Percentiles rank a stretch among this genome's conserved stretches.
phyloP scores from a whole-genome alignment of 306 rosid genomes.

The Lithocarpus polystachyus region DNA sequence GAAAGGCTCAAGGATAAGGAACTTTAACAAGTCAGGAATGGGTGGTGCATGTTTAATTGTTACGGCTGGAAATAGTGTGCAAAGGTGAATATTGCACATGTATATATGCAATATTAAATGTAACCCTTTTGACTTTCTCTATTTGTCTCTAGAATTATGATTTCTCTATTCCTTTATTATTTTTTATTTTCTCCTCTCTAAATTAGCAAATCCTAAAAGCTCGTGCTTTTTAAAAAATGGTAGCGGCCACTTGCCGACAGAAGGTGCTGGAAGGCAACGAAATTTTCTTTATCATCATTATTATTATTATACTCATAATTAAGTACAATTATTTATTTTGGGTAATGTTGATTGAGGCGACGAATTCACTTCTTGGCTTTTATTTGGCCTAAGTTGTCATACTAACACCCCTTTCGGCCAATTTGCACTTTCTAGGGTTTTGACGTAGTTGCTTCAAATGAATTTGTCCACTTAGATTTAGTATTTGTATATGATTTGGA shows the following conservation, averaged over 20 bases:
- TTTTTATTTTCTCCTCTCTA: not conserved
- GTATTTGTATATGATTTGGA: not conserved
- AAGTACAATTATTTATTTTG: not conserved
- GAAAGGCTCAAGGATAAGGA: constrained; percentile 34
- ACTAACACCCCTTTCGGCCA: not conserved
- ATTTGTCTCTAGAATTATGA: not conserved
- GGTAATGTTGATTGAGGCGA: not conserved
- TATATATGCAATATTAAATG: not conserved
- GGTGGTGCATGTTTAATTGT: too few relatives aligned
- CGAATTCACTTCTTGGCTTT: constrained; percentile 3
- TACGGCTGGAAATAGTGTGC: not conserved
- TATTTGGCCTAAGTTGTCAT: constrained; percentile 13
- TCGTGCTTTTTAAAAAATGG: constrained; percentile 2
- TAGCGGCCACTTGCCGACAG: constrained; percentile 7
- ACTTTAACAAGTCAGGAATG: constrained; percentile 29
- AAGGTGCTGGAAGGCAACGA: not conserved
- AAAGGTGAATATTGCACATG: not conserved
- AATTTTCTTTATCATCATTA: not conserved
- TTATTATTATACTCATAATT: not conserved
- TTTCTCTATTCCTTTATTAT: not conserved
- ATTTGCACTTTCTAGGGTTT: not conserved
- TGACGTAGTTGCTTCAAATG: not conserved
- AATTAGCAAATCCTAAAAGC: not conserved
- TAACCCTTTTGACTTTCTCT: not conserved
- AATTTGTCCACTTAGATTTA: not conserved